Conservation (phyloP, 345 rosid species). For the Syzygium oleosum region DNA sequence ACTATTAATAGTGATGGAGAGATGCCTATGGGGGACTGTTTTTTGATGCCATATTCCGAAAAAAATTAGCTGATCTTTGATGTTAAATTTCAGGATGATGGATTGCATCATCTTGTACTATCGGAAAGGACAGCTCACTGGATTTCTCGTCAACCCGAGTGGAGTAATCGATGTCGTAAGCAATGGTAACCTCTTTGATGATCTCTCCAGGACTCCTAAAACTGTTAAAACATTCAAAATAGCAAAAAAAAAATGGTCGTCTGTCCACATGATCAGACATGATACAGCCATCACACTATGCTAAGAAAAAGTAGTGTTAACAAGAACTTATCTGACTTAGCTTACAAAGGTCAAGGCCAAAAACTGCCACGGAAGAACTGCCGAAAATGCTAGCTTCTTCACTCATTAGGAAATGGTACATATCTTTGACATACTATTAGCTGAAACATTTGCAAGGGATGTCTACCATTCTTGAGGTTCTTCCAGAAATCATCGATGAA, state of each 20-base stretch:
- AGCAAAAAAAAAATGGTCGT: neutral
- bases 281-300: neutral
- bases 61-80: neutral
- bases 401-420: neutral
- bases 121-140: constrained; percentile 89
- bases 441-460: neutral
- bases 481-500: neutral
- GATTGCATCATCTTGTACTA: constrained; percentile 84
- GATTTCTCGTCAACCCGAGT: constrained; percentile 77
- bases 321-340: neutral
- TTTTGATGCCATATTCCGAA: neutral
- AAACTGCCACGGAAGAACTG: neutral
- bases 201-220: neutral
- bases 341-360: neutral
- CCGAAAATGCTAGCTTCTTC: neutral
- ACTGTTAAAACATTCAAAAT: neutral
- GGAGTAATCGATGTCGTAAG: constrained; percentile 91
- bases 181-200: neutral
- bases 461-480: neutral
- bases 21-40: neutral
- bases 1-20: neutral
- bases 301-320: neutral
- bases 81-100: constrained; percentile 67
- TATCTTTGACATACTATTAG: neutral
- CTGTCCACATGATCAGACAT: neutral